Evolutionary conservation across 192 early-diverging fungal genomes (phyloP).

Genomic region (Backusella parvicylindrica): DNA sequence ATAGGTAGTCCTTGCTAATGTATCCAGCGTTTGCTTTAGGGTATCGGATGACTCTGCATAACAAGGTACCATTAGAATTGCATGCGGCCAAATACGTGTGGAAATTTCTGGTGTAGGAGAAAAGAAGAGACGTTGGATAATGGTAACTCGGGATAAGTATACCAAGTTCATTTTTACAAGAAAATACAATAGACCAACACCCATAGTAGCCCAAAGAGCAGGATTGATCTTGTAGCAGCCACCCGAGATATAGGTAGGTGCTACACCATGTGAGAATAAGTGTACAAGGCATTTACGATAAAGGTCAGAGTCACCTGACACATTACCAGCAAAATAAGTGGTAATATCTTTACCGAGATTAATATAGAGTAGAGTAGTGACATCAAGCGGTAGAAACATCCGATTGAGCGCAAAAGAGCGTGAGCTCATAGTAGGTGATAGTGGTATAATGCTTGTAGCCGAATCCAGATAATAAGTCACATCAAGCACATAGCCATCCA

Average conservation of each 20-base stretch:
- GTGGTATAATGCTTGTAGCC: constrained; percentile 22
- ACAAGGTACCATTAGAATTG: constrained; percentile 62
- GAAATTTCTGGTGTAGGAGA: constrained; percentile 11
- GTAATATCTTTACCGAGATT: constrained; percentile 35
- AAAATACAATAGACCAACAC: constrained; percentile 26
- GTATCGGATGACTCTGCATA: constrained; percentile 66
- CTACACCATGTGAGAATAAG: constrained; percentile 30
- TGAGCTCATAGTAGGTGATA: constrained; percentile 18
- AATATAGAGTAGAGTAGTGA: constrained; percentile 28
- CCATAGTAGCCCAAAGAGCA: constrained; percentile 37
- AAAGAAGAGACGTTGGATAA: constrained; percentile 21
- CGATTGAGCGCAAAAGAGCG: constrained; percentile 29
- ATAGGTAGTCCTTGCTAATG: constrained; percentile 55
- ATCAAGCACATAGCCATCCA: constrained; percentile 34
- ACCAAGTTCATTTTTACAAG: constrained; percentile 37
- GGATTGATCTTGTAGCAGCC: constrained; percentile 33
- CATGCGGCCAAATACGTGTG: constrained; percentile 14
- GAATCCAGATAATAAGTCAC: constrained; percentile 32
- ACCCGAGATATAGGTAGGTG: background rate
- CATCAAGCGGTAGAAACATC: constrained; percentile 32
- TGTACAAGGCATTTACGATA: constrained; percentile 22
- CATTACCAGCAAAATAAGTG: constrained; percentile 24
- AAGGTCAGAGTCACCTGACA: constrained; percentile 13
- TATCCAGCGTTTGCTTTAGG: constrained; percentile 60
- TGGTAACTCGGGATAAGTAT: constrained; percentile 30